Conservation (phyloP, 306 rosid species). For the Sindora glabra region DNA sequence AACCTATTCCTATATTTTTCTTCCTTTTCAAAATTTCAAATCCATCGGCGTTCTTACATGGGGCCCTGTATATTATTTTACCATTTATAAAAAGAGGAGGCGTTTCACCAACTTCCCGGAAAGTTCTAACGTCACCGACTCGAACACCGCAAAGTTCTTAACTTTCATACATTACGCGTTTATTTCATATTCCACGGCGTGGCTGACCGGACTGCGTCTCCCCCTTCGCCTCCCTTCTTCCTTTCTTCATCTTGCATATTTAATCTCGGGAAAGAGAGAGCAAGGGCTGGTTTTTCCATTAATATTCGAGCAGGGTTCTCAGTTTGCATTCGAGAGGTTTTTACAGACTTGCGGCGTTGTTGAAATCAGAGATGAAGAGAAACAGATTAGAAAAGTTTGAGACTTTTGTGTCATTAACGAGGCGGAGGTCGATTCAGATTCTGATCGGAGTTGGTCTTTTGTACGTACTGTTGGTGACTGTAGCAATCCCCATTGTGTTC, state of each 20-base stretch:
- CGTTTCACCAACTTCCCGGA: conserved; percentile 13
- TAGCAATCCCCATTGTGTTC: conserved; percentile 76
- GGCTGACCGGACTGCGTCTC: conserved; percentile 11
- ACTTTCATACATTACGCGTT: neutral
- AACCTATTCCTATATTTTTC: neutral
- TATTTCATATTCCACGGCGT: neutral
- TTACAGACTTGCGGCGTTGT: neutral
- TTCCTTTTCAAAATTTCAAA: neutral
- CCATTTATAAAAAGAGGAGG: neutral
- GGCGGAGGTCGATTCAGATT: conserved; percentile 70
- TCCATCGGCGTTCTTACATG: neutral
- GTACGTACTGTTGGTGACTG: conserved; percentile 44
- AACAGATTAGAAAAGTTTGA: conserved; percentile 36
- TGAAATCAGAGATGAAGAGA: conserved; percentile 47
- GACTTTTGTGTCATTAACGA: conserved; percentile 30
- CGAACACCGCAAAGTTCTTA: neutral
- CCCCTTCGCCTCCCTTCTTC: neutral
- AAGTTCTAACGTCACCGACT: conserved; percentile 22
- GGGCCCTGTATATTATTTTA: neutral
- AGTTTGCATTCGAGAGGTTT: neutral
- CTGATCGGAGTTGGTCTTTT: conserved; percentile 42
- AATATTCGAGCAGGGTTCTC: neutral
- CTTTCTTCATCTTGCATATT: neutral
- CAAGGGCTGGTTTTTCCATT: neutral
- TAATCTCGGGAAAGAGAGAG: neutral